These are phyloP conservation scores for Periconia sp. DNA, from an alignment of 2,329 filamentous ascomycete genomes.

Conservation along the genomic window DNA sequence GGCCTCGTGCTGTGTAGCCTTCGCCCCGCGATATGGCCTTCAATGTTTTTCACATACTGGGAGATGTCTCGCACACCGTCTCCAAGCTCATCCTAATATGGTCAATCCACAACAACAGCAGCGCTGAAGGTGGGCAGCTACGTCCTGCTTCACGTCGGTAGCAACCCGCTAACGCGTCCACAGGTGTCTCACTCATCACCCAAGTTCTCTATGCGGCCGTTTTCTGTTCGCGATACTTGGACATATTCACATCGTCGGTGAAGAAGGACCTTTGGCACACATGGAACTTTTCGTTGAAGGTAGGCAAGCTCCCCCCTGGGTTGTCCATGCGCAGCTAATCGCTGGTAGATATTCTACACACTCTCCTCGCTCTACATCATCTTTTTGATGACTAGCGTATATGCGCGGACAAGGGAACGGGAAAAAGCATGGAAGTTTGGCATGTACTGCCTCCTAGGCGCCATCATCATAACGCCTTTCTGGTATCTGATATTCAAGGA, in stretches of 20 bases:
- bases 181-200: slow-evolving; percentile 88
- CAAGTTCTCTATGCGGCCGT: slow-evolving; percentile 87
- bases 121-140: slow-evolving; percentile 71
- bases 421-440: slow-evolving; percentile 95
- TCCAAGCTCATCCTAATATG: slow-evolving; percentile 92
- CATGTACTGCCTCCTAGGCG: slow-evolving; percentile 69
- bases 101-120: slow-evolving; percentile 86
- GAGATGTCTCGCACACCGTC: slow-evolving; percentile 81
- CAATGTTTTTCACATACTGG: slow-evolving; percentile 74
- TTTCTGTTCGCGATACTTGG: slow-evolving; percentile 85
- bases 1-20: slow-evolving; percentile 32
- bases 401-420: slow-evolving; percentile 83
- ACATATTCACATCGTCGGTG: slow-evolving; percentile 67
- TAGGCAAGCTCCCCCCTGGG: slow-evolving; percentile 5
- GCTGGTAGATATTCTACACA: slow-evolving; percentile 76
- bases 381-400: slow-evolving; percentile 84
- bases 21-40: slow-evolving; percentile 36
- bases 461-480: slow-evolving; percentile 73
- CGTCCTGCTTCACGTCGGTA: neutral
- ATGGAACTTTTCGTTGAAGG: slow-evolving; percentile 77
- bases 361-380: slow-evolving; percentile 84
- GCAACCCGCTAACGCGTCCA: slow-evolving; percentile 6
- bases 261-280: slow-evolving; percentile 38
- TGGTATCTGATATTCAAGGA: slow-evolving; percentile 71
- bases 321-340: slow-evolving; percentile 16